Base-by-base conservation (phyloP, 257 asterid genomes). In the Nicotiana obtusifolia region DNA sequence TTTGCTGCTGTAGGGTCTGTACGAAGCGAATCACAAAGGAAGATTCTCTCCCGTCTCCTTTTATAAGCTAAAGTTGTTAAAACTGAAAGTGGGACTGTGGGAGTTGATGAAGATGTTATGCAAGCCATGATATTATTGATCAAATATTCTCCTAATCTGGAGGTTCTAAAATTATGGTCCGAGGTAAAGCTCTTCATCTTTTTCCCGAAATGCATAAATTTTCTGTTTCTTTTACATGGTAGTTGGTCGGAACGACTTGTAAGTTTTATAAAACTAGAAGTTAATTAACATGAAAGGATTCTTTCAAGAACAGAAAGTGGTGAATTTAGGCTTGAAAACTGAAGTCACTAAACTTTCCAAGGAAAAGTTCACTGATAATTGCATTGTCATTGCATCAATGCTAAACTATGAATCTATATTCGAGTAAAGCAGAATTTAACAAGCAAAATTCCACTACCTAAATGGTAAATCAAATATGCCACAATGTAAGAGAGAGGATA, bases 91-190 rank as follows among this genome's bases (percentile, higher is more conserved):
- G 4, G 59, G 17, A 30, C 16, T 59, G 33, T 78, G 4, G 59
- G 17, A 30, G 26, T 59, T 78, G 59, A 78, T 28, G 73, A 60
- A 78, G 10, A 17, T 15, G 47, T 24, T 0, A 31, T 60, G 73
- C 56, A 47, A 60, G 35, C 10, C 10, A 19, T 78, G 71, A 41
- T 69, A 1, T 28, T 37, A 69, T 69, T 69, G 56, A 57, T 69
- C 31, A 69, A 69, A 19, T 37, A n/a, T 41, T 78, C 37, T 31
- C 82, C 82, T 35, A 59, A 78, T 78, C 22, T 78, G 30, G 82
- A 78, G 53, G 47, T 26, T 78, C 56, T 59, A 7, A 56, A 37
- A 31, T 37, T 57, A 16, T 37, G 35, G 52, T 59, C 57, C 20
- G 71, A 56, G 82, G 82, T 78, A 78, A 78, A 0, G n/a, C 3